These are phyloP conservation scores for Termitomyces sp. DNA, from an alignment of 768 basidiomycete species.

Conservation along the genomic window DNA sequence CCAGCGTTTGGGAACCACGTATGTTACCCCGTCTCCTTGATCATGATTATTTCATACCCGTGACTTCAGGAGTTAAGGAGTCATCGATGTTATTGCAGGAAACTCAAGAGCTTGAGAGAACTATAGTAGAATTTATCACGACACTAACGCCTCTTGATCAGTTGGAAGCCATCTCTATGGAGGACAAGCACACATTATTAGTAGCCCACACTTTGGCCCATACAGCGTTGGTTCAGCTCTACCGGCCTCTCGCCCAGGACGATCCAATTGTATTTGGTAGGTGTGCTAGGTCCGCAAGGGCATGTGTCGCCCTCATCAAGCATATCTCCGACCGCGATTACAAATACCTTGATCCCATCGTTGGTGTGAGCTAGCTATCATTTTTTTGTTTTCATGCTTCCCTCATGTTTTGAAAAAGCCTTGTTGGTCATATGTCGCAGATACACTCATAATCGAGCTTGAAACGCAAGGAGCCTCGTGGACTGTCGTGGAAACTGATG, in stretches of 20 bases:
- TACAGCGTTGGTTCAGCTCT: conserved; percentile 59
- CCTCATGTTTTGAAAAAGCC: conserved; percentile 33
- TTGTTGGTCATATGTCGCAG: conserved; percentile 68
- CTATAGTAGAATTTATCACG: conserved; percentile 56
- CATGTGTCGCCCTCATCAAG: conserved; percentile 54
- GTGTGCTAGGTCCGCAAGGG: conserved; percentile 57
- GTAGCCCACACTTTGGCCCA: conserved; percentile 62
- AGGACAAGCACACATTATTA: conserved; percentile 57
- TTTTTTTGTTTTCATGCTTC: conserved; percentile 2
- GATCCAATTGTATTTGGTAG: conserved; percentile 61
- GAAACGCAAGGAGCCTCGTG: conserved; percentile 57
- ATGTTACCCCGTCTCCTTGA: conserved; percentile 13
- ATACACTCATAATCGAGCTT: conserved; percentile 63
- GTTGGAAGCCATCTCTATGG: conserved; percentile 45
- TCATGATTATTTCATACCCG: conserved; percentile 1
- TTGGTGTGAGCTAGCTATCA: conserved; percentile 47
- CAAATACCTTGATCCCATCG: conserved; percentile 70
- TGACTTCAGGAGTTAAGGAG: conserved; percentile 32
- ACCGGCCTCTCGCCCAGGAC: conserved; percentile 54
- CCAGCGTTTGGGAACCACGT: conserved; percentile 59
- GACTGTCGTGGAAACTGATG: conserved; percentile 54
- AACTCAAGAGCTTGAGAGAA: conserved; percentile 55
- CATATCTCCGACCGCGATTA: conserved; percentile 61
- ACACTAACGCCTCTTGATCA: conserved; percentile 63
- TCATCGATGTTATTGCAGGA: conserved; percentile 49